Percentiles rank a stretch among this genome's conserved stretches.
Evolutionary conservation across 2,329 filamentous ascomycete genomes (phyloP).

Genomic region (Graphium sp.): DNA sequence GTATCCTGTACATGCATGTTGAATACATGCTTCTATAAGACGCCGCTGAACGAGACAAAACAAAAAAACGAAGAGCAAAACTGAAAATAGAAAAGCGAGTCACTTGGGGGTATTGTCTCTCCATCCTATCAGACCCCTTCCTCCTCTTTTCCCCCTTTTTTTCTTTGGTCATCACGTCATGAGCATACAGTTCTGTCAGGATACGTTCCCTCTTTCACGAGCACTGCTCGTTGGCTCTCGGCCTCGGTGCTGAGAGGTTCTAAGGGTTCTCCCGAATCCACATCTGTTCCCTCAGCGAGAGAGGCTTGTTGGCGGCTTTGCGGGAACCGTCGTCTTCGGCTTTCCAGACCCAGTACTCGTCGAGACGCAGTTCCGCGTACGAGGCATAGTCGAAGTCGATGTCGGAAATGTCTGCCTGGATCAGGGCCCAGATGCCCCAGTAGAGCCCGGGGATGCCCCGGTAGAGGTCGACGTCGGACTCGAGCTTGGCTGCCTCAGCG

Average conservation of each 20-base stretch:
- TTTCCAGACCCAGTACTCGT: conserved; percentile 90
- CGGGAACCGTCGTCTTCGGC: conserved; percentile 52
- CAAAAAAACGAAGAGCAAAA: no score
- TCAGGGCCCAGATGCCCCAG: conserved; percentile 90
- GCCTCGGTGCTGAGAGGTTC: no score
- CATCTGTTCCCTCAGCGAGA: conserved; percentile 59
- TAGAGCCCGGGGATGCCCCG: conserved; percentile 79
- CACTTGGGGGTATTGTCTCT: no score
- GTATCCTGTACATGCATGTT: conserved; percentile 5
- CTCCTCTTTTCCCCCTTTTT: no score
- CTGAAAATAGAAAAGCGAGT: no score
- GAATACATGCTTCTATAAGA: conserved; percentile 5
- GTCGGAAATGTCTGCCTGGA: conserved; percentile 83
- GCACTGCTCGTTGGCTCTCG: background rate
- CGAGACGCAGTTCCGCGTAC: conserved; percentile 73
- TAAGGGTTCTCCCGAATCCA: conserved; percentile 56
- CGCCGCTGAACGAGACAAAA: no score
- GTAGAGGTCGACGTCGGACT: conserved; percentile 70
- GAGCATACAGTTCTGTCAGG: no score
- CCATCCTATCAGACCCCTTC: no score
- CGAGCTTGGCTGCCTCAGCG: conserved; percentile 50
- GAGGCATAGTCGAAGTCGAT: conserved; percentile 95
- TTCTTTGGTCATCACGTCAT: no score
- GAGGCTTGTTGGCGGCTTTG: conserved; percentile 29
- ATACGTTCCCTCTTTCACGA: no score